A percentile compares a stretch with the other conserved stretches of the same genome.
Evolutionary conservation across 169 alveolate genomes (phyloP).

Genomic region (Plasmodium blacklocki): DNA sequence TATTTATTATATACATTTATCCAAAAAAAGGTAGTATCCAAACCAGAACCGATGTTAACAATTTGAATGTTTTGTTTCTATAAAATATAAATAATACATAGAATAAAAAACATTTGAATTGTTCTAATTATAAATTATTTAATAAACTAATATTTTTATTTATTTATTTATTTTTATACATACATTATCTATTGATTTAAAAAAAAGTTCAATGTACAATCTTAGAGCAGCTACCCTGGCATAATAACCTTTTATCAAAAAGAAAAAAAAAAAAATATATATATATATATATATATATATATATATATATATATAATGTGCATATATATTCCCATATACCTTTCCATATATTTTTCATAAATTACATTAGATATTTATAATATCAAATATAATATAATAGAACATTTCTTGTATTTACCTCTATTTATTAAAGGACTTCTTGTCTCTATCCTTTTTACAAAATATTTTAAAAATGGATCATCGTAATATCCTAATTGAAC

Average conservation of each 20-base stretch:
- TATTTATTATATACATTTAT: conserved; percentile 17
- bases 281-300: no score
- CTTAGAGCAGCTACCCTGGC: conserved; percentile 76
- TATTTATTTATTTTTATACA: background rate
- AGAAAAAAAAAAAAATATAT: conserved; percentile 15
- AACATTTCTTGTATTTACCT: conserved; percentile 26
- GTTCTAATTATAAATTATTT: background rate
- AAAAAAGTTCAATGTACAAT: conserved; percentile 65
- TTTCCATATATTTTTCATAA: no score
- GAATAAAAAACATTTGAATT: background rate
- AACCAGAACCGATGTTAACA: conserved; percentile 76
- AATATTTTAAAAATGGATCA: conserved; percentile 71
- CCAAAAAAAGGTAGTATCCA: conserved; percentile 78
- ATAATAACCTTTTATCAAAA: conserved; percentile 66
- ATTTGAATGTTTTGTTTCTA: conserved; percentile 56
- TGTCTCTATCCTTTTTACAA: conserved; percentile 41
- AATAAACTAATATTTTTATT: background rate
- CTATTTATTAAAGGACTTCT: conserved; percentile 77
- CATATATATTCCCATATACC: no score
- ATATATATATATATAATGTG: no score
- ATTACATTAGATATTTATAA: background rate
- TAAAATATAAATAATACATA: conserved; percentile 1
- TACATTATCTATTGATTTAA: conserved; percentile 58
- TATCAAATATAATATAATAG: background rate
- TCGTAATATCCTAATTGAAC: conserved; percentile 63